Base-by-base conservation (phyloP, 164 flowering plant species). In the Houttuynia cordata region DNA sequence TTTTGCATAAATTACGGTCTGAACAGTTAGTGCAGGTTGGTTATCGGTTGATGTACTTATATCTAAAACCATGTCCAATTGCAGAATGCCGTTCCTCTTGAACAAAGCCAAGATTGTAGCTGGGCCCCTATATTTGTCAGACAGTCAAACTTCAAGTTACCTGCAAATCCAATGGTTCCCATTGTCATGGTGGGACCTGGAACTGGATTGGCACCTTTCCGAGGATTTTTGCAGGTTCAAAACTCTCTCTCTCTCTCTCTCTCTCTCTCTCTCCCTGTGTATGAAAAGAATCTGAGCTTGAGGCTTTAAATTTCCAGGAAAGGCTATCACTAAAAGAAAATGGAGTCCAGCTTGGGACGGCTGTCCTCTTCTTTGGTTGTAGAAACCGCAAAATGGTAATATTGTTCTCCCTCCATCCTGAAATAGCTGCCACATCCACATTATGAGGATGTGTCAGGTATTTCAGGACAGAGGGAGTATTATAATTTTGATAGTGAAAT, bases 141-240 rank as follows among this genome's bases (percentile, higher is more conserved):
- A 70, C 58, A 77, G 57, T 91, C 97, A 25, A 87, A 84, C 69
- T 87, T 90, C 68, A 90, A 77, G 75, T 67, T 90, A 37, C 97
- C 95, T 39, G 59, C 81, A 34, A 79, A 90, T 69, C 76, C 86
- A 57, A 71, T 76, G 45, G 65, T 73, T 58, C 96, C 93, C 1
- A 72, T 88, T 50, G 65, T 88, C 66, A 88, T 88, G 96, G 71
- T 88, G 56, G 96, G 96, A 18, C 96, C 93, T 72, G 93, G 96
- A 23, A 86, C 96, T 61, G 96, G 97, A 15, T 77, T 90, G 70
- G 96, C 97, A 56, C 97, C 97, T 50, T 87, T 90, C 70, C 78
- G 97, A 69, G 96, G 97, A 24, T 91, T 91, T 70, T 67, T 87
- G 51, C 96, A 89, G 95, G 97, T 87, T 24, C 71, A 83, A 64